A percentile compares a stretch with the other conserved stretches of the same genome.
These are phyloP conservation scores for Kazachstania viticola DNA, from an alignment of 805 yeast genomes.

Conservation along the genomic window DNA sequence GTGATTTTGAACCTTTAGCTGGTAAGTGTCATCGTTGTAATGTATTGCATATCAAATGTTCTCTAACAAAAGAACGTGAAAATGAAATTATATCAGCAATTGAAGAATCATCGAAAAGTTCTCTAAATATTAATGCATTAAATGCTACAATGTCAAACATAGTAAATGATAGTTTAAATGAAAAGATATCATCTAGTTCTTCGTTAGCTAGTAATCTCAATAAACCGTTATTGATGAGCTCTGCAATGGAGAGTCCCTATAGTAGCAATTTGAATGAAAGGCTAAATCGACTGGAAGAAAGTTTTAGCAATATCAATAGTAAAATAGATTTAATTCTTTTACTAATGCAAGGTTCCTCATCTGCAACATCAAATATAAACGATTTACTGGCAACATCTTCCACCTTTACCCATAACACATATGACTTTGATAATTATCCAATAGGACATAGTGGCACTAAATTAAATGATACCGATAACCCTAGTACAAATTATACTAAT, in stretches of 20 bases:
- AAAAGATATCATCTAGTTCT: neutral
- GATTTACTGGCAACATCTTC: neutral
- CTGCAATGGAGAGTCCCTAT: neutral
- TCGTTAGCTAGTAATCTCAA: neutral
- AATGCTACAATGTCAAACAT: too few relatives aligned
- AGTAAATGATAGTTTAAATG: neutral
- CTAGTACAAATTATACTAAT: too few relatives aligned
- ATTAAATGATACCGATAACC: neutral
- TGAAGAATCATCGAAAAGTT: conserved; percentile 7
- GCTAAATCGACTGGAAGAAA: conserved; percentile 19
- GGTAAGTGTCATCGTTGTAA: conserved; percentile 43
- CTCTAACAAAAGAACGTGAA: conserved; percentile 26
- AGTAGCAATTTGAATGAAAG: conserved; percentile 5
- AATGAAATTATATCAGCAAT: conserved; percentile 17
- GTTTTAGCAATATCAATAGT: conserved; percentile 11
- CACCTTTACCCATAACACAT: neutral
- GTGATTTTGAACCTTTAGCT: conserved; percentile 36
- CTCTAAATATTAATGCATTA: neutral
- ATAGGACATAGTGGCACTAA: neutral
- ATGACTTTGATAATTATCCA: neutral
- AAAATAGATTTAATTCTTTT: conserved; percentile 15
- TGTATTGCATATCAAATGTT: conserved; percentile 37
- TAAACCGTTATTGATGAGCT: neutral
- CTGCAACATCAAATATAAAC: conserved; percentile 6
- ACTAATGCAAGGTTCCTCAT: conserved; percentile 12